Percentiles rank a stretch among this genome's conserved stretches.
These are phyloP conservation scores for Lachancea mirantina DNA, from an alignment of 805 yeast genomes.

Conservation along the genomic window DNA sequence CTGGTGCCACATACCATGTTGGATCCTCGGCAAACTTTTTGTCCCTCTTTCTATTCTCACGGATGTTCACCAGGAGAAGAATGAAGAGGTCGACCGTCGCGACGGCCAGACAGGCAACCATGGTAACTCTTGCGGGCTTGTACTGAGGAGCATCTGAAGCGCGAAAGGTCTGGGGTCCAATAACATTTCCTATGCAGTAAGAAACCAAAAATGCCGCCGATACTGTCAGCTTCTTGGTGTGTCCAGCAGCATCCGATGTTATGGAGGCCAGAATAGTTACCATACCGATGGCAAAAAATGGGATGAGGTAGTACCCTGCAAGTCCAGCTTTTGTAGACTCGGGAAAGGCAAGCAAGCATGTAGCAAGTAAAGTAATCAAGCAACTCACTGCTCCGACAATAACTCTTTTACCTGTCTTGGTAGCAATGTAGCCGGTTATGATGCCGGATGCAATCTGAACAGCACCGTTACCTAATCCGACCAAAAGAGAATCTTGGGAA, in stretches of 20 bases:
- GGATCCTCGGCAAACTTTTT: conserved; percentile 14
- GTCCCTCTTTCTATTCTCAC: conserved; percentile 35
- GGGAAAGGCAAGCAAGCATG: conserved; percentile 40
- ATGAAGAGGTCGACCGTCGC: conserved; percentile 23
- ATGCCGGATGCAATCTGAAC: conserved; percentile 37
- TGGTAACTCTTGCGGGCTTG: conserved; percentile 35
- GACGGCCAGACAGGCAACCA: conserved; percentile 32
- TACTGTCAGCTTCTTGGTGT: conserved; percentile 15
- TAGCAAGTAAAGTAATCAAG: conserved; percentile 26
- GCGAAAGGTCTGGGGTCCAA: conserved; percentile 48
- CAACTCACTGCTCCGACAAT: conserved; percentile 31
- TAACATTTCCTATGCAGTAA: conserved; percentile 47
- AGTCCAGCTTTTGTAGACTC: conserved; percentile 30
- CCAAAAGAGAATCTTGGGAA: conserved; percentile 34
- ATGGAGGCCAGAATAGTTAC: conserved; percentile 31
- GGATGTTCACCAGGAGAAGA: conserved; percentile 21
- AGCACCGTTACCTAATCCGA: conserved; percentile 42
- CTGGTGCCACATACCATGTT: conserved; percentile 14
- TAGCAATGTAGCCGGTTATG: conserved; percentile 25
- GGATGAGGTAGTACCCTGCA: conserved; percentile 32
- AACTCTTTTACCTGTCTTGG: conserved; percentile 20
- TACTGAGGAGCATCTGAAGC: conserved; percentile 39
- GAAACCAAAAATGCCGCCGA: conserved; percentile 30
- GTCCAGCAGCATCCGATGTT: conserved; percentile 56
- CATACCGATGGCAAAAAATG: conserved; percentile 32